These are phyloP conservation scores for Skeletonema potamos DNA, from an alignment of 108 stramenopile genomes.

Conservation along the genomic window DNA sequence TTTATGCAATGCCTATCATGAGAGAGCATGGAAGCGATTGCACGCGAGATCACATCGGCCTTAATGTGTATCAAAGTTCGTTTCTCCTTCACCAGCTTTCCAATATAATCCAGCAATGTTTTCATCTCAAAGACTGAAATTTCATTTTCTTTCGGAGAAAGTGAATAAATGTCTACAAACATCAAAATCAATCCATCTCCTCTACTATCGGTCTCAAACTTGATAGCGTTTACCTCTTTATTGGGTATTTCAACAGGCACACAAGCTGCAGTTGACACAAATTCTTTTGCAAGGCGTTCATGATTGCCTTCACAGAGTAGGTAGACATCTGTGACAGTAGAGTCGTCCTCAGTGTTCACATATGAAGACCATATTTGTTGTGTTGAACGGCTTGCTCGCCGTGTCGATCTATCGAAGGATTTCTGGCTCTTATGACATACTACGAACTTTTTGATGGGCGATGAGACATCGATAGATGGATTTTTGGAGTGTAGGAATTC, in stretches of 20 bases:
- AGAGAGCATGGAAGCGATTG: not conserved
- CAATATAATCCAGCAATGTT: not conserved
- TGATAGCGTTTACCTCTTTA: not conserved
- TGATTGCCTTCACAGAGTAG: not conserved
- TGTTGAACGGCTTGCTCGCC: not conserved
- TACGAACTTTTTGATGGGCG: not conserved
- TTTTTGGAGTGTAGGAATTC: not conserved
- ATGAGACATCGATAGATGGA: not conserved
- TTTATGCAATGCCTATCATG: not conserved
- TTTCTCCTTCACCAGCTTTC: not conserved
- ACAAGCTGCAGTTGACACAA: not conserved
- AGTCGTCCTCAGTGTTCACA: not conserved
- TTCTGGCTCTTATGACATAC: conserved; percentile 3
- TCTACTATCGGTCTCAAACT: not conserved
- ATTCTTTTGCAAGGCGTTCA: conserved; percentile 2
- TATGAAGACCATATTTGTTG: not conserved
- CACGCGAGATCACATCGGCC: not conserved
- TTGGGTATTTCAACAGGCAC: not conserved
- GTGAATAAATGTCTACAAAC: conserved; percentile 6
- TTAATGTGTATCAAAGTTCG: conserved; percentile 8
- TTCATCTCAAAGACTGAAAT: not conserved
- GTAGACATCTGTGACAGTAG: not conserved
- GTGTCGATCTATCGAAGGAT: conserved; percentile 15
- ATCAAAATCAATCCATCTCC: not conserved
- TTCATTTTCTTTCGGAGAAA: not conserved